Conservation (phyloP, 352 stramenopile genomes). For the Phytopythium mirpurense region DNA sequence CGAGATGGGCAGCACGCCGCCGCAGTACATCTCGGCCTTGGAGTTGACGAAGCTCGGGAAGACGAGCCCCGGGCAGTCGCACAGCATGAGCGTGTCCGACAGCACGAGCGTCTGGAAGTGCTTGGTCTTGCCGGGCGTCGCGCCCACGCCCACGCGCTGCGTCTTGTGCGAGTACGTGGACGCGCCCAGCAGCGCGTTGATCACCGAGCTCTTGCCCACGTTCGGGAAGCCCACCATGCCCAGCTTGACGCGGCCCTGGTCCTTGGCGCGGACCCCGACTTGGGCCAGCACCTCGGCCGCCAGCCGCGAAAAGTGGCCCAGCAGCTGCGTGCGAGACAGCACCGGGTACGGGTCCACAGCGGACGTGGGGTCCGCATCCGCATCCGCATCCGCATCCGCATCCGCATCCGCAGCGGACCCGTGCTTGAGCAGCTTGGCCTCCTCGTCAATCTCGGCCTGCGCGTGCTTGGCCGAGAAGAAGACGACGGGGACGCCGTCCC, state of each 20-base stretch:
- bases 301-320: conserved; percentile 62
- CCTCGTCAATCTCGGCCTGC: conserved; percentile 89
- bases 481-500: conserved; percentile 88
- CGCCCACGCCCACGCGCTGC: conserved; percentile 95
- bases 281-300: conserved; percentile 48
- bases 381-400: not conserved
- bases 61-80: conserved; percentile 99
- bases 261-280: conserved; percentile 66
- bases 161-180: conserved; percentile 94
- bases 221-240: conserved; percentile 99
- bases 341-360: conserved; percentile 65
- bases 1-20: conserved; percentile 97
- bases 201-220: conserved; percentile 99
- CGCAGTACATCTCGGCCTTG: conserved; percentile 98
- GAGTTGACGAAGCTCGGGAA: conserved; percentile 99
- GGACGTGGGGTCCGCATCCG: conserved; percentile 31
- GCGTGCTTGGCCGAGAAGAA: conserved; percentile 98
- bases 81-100: conserved; percentile 97
- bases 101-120: conserved; percentile 99
- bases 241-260: conserved; percentile 87
- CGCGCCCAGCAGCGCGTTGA: conserved; percentile 98
- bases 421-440: conserved; percentile 57
- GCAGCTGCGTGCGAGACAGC: conserved; percentile 66
- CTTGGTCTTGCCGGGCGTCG: conserved; percentile 99
- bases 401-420: not conserved